Conservation (phyloP, 768 basidiomycete species). For the Leccinum disarticulatum region DNA sequence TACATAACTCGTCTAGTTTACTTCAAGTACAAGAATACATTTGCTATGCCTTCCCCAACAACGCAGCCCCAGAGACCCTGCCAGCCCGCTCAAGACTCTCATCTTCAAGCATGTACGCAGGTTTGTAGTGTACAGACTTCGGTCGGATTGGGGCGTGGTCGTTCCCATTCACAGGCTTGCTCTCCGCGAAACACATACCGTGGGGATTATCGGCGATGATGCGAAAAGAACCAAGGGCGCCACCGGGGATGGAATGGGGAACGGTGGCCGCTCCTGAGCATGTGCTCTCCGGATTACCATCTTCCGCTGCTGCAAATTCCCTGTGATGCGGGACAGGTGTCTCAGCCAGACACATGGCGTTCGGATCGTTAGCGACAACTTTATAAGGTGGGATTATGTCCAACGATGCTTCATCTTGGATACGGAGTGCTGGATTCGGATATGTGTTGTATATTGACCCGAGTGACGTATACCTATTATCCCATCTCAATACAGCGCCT, state of each 20-base stretch:
- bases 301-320: not conserved
- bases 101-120: constrained; percentile 81
- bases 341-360: constrained; percentile 18
- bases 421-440: constrained; percentile 79
- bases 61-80: constrained; percentile 38
- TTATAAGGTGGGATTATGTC: constrained; percentile 21
- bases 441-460: constrained; percentile 95
- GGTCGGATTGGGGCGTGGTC: not conserved
- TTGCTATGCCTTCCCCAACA: constrained; percentile 10
- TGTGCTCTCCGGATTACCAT: constrained; percentile 12
- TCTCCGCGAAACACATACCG: constrained; percentile 19
- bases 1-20: not conserved
- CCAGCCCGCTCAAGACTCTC: constrained; percentile 73
- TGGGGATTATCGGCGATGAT: constrained; percentile 26
- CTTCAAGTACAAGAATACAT: not conserved
- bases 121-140: constrained; percentile 49
- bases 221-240: constrained; percentile 11
- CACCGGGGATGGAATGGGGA: not conserved
- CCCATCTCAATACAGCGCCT: not conserved
- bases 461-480: constrained; percentile 87
- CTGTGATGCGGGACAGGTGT: not conserved
- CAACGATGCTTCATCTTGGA: constrained; percentile 14
- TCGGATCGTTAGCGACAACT: constrained; percentile 21
- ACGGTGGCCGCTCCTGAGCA: constrained; percentile 3
- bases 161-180: constrained; percentile 2